These are phyloP conservation scores for Cladorrhinum sp. DNA, from an alignment of 2,329 filamentous ascomycete genomes.

Conservation along the genomic window DNA sequence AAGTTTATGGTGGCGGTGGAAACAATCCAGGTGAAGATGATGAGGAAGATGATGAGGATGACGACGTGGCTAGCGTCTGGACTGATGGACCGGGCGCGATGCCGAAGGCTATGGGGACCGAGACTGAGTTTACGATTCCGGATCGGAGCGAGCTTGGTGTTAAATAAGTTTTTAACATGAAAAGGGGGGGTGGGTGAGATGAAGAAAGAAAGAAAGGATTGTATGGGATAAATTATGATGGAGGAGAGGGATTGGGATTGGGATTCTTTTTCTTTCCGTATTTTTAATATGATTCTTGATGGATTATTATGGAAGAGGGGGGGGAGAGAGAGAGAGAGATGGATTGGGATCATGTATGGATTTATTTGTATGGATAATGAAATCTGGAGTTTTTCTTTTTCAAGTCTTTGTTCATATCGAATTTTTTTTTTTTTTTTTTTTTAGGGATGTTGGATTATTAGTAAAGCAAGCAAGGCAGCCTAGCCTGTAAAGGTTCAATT, in stretches of 20 bases:
- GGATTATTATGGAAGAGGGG: too few species aligned
- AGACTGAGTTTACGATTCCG: conserved; percentile 2
- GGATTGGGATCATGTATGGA: too few species aligned
- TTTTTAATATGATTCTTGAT: not conserved
- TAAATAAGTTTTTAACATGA: not conserved
- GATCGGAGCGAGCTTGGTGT: conserved; percentile 3
- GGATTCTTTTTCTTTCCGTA: not conserved
- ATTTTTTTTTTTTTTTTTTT: too few species aligned
- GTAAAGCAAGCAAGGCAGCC: too few species aligned
- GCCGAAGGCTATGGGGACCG: not conserved
- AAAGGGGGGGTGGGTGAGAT: not conserved
- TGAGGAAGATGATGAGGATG: not conserved
- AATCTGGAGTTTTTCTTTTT: too few species aligned
- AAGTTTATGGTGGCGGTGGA: not conserved
- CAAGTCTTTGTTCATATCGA: too few species aligned
- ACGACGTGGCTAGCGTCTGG: conserved; percentile 5
- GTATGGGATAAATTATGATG: not conserved
- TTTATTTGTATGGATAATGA: too few species aligned
- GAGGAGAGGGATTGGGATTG: too few species aligned
- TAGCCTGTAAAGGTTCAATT: too few species aligned
- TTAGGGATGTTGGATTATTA: too few species aligned
- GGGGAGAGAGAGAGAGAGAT: too few species aligned
- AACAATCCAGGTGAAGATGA: not conserved
- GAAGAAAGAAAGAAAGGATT: too few species aligned
- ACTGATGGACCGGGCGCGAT: not conserved